phyloP scores from a whole-genome alignment of 176 grass and related monocot species.

The Chrysopogon serrulatus region DNA sequence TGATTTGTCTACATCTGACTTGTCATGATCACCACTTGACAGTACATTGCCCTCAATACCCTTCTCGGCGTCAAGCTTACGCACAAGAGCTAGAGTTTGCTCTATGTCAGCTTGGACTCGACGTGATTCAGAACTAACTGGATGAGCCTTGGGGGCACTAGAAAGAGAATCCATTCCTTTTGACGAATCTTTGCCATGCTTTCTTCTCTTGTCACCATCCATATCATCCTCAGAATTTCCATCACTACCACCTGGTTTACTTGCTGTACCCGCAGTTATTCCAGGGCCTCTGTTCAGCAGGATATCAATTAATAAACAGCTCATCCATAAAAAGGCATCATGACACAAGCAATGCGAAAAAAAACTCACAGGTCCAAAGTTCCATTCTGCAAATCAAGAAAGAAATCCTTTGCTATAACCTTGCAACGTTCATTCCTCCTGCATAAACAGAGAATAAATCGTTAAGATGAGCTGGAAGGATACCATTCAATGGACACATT shows the following conservation, averaged over 20 bases:
- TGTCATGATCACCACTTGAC: slow-evolving; percentile 61
- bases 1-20: slow-evolving; percentile 66
- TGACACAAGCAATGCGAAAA: not conserved
- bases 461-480: slow-evolving; percentile 7
- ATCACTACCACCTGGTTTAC: slow-evolving; percentile 62
- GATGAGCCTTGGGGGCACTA: slow-evolving; percentile 72
- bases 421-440: slow-evolving; percentile 57
- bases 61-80: slow-evolving; percentile 92
- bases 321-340: slow-evolving; percentile 9
- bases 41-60: slow-evolving; percentile 77
- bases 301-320: slow-evolving; percentile 43
- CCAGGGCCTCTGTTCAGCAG: slow-evolving; percentile 68
- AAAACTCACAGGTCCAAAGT: slow-evolving; percentile 84
- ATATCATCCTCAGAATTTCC: slow-evolving; percentile 92
- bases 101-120: slow-evolving; percentile 85
- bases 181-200: slow-evolving; percentile 49
- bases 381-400: slow-evolving; percentile 95
- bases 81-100: slow-evolving; percentile 56
- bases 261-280: slow-evolving; percentile 35
- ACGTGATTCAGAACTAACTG: slow-evolving; percentile 61
- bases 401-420: slow-evolving; percentile 64
- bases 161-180: slow-evolving; percentile 72
- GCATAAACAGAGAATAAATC: slow-evolving; percentile 11
- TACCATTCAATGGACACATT: not conserved
- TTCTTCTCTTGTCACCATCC: slow-evolving; percentile 77